Conservation (phyloP, 208 protist species). For the Leishmania turanica region DNA sequence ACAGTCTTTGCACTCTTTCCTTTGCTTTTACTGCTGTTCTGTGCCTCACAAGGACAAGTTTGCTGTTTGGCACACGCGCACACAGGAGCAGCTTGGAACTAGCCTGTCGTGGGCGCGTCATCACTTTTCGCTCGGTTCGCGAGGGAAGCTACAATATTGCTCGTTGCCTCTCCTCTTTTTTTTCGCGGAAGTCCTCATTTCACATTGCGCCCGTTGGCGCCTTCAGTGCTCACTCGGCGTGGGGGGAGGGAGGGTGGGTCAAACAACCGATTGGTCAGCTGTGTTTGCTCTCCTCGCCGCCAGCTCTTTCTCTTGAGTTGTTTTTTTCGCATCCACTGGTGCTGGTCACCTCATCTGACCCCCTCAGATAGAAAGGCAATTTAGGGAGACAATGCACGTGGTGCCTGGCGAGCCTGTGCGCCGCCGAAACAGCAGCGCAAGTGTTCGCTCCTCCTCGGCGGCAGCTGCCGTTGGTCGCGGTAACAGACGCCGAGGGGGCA, state of each 20-base stretch:
- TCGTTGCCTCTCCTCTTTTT: background rate
- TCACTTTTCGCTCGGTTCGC: background rate
- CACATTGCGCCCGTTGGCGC: background rate
- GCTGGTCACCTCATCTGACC: background rate
- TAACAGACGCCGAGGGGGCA: slow-evolving; percentile 6
- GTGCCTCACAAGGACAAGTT: background rate
- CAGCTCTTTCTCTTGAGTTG: background rate
- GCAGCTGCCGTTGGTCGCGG: background rate
- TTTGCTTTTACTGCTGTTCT: background rate
- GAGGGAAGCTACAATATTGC: background rate
- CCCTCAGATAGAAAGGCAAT: background rate
- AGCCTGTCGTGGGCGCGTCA: background rate
- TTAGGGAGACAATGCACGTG: slow-evolving; percentile 7
- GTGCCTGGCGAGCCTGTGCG: slow-evolving; percentile 11
- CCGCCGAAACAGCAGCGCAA: slow-evolving; percentile 19
- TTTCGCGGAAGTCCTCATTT: background rate
- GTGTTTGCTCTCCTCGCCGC: background rate
- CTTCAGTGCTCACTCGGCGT: background rate
- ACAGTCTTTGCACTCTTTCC: background rate
- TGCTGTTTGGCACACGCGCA: slow-evolving; percentile 2
- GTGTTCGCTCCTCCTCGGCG: background rate
- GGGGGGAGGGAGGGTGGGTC: background rate
- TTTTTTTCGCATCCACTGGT: background rate
- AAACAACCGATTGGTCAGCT: background rate
- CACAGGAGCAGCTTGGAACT: background rate